A percentile compares a stretch with the other conserved stretches of the same genome.
These are phyloP conservation scores for Leucoagaricus sp. DNA, from an alignment of 1,284 basidiomycete species.

Conservation along the genomic window DNA sequence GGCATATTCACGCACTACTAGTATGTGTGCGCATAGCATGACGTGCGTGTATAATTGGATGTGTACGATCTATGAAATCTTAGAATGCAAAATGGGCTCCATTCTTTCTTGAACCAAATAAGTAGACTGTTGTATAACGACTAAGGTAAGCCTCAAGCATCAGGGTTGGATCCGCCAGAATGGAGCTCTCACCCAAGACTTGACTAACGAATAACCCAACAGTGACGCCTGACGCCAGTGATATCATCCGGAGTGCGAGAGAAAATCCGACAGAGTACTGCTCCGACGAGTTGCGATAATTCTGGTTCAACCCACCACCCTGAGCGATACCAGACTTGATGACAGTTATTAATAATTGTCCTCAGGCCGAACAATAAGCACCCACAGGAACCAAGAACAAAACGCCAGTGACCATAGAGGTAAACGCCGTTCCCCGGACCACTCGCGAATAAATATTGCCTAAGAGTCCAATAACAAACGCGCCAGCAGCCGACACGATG, in stretches of 20 bases:
- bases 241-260: conserved; percentile 76
- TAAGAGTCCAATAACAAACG: conserved; percentile 78
- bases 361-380: conserved; percentile 11
- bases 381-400: conserved; percentile 81
- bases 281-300: conserved; percentile 60
- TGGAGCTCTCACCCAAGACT: conserved; percentile 46
- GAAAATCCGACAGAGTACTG: conserved; percentile 72
- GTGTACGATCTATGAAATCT: conserved; percentile 16
- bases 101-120: conserved; percentile 73
- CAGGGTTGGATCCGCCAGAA: neutral
- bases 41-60: conserved; percentile 5
- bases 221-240: conserved; percentile 85
- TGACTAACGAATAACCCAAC: conserved; percentile 83
- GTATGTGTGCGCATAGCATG: neutral
- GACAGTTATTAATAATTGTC: neutral
- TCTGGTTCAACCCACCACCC: conserved; percentile 79
- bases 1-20: neutral
- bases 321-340: conserved; percentile 80
- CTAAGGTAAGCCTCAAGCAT: neutral
- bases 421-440: conserved; percentile 81
- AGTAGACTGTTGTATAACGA: conserved; percentile 52
- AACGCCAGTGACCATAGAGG: conserved; percentile 87
- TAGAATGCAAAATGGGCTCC: conserved; percentile 78
- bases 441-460: conserved; percentile 82
- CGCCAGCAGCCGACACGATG: conserved; percentile 75